These are phyloP conservation scores for Lobulomyces angularis DNA, from an alignment of 192 early-diverging fungal species.

Conservation along the genomic window DNA sequence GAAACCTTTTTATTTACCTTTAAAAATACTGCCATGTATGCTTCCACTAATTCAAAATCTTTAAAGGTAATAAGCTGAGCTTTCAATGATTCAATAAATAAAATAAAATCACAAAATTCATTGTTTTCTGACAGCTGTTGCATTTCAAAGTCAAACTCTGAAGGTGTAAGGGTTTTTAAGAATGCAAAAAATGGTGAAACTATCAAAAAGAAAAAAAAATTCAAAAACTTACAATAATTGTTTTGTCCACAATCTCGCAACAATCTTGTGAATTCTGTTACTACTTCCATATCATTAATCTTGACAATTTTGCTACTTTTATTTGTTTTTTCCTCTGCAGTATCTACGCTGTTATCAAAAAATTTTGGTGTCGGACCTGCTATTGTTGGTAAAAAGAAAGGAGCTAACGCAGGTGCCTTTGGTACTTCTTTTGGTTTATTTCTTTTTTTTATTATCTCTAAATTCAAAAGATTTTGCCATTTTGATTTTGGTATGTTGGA, in stretches of 20 bases:
- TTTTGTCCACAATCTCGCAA: slow-evolving; percentile 33
- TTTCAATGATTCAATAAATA: slow-evolving; percentile 55
- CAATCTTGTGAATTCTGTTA: slow-evolving; percentile 48
- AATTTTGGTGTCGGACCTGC: slow-evolving; percentile 60
- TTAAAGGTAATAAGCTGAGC: slow-evolving; percentile 45
- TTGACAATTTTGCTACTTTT: slow-evolving; percentile 18
- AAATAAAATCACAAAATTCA: slow-evolving; percentile 41
- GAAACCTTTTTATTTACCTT: too few species aligned
- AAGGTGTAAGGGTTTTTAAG: slow-evolving; percentile 64
- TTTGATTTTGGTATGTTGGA: slow-evolving; percentile 68
- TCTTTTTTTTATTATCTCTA: slow-evolving; percentile 85
- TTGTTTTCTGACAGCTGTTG: slow-evolving; percentile 60
- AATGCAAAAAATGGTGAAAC: slow-evolving; percentile 55
- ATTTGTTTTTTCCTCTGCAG: slow-evolving; percentile 17
- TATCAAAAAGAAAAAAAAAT: slow-evolving; percentile 5
- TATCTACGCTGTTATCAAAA: slow-evolving; percentile 21
- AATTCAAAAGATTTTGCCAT: slow-evolving; percentile 82
- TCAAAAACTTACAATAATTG: slow-evolving; percentile 10
- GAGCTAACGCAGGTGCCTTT: slow-evolving; percentile 77
- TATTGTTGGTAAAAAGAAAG: slow-evolving; percentile 85
- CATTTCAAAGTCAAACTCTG: slow-evolving; percentile 75
- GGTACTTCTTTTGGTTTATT: slow-evolving; percentile 82
- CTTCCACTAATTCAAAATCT: slow-evolving; percentile 81
- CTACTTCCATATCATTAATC: slow-evolving; percentile 35
- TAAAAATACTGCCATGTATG: slow-evolving; percentile 65